These are phyloP conservation scores for Selaginella tamariscina DNA, from an alignment of 75 land plant genomes.

Conservation along the genomic window DNA sequence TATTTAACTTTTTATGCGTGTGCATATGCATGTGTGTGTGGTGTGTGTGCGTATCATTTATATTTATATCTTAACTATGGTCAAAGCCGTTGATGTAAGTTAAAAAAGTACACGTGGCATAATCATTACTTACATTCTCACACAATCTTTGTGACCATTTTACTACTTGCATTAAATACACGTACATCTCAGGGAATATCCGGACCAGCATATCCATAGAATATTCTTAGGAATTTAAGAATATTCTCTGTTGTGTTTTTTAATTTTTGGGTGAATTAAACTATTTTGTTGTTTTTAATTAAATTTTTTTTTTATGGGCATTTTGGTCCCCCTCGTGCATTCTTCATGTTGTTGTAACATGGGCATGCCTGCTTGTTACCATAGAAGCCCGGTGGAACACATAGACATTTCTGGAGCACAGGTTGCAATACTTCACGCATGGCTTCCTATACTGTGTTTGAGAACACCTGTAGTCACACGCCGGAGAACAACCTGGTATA, in stretches of 20 bases:
- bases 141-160: background rate
- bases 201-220: too few relatives aligned
- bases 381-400: background rate
- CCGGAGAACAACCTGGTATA: slow-evolving; percentile 2
- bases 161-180: too few relatives aligned
- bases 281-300: too few relatives aligned
- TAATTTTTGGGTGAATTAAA: background rate
- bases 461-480: background rate
- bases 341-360: background rate
- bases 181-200: too few relatives aligned
- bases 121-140: background rate
- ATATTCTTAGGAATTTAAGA: background rate
- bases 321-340: background rate
- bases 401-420: background rate
- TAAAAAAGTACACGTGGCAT: too few relatives aligned
- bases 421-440: background rate
- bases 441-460: background rate
- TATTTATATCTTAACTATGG: too few relatives aligned
- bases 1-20: too few relatives aligned
- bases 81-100: too few relatives aligned
- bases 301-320: background rate
- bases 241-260: background rate
- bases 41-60: too few relatives aligned
- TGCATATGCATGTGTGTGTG: too few relatives aligned
- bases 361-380: background rate